Percentiles rank a stretch among this genome's conserved stretches.
Evolutionary conservation across 139 green algal genomes (phyloP).

Genomic region (Zygnema cylindricum): DNA sequence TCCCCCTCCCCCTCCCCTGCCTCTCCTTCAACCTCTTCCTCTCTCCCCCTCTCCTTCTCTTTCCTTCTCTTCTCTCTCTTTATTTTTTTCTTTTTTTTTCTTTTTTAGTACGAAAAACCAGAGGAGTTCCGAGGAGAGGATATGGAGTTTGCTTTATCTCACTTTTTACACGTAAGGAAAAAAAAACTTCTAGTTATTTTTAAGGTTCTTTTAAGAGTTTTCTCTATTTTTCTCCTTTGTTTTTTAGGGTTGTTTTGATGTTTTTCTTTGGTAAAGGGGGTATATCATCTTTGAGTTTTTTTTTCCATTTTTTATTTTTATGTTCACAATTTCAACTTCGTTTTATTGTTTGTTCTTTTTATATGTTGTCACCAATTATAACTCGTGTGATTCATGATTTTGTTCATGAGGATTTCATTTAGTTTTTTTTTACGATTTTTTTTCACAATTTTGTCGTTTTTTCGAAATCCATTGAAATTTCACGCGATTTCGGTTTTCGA

Average conservation of each 20-base stretch:
- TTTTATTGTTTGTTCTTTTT: constrained; percentile 1
- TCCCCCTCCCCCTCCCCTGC: too few relatives aligned
- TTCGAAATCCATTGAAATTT: background rate
- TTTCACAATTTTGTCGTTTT: background rate
- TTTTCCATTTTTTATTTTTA: background rate
- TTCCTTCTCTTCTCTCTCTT: background rate
- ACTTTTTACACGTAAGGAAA: constrained; percentile 15
- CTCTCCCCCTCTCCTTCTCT: too few relatives aligned
- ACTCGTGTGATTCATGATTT: too few relatives aligned
- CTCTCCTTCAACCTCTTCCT: too few relatives aligned
- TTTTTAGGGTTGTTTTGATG: background rate
- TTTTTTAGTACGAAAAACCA: background rate
- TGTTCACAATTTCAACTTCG: background rate
- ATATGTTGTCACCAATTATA: constrained; percentile 7
- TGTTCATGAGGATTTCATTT: background rate
- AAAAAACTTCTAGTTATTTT: background rate
- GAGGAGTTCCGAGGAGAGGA: constrained; percentile 21
- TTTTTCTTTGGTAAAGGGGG: background rate
- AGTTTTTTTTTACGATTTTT: background rate
- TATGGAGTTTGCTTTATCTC: constrained; percentile 11
- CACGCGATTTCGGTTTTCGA: background rate
- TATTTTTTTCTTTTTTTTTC: background rate
- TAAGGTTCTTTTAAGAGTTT: background rate
- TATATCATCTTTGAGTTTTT: constrained; percentile 7
- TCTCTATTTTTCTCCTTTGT: background rate